phyloP scores from a whole-genome alignment of 176 grass and related monocot species.

The Poa annua region DNA sequence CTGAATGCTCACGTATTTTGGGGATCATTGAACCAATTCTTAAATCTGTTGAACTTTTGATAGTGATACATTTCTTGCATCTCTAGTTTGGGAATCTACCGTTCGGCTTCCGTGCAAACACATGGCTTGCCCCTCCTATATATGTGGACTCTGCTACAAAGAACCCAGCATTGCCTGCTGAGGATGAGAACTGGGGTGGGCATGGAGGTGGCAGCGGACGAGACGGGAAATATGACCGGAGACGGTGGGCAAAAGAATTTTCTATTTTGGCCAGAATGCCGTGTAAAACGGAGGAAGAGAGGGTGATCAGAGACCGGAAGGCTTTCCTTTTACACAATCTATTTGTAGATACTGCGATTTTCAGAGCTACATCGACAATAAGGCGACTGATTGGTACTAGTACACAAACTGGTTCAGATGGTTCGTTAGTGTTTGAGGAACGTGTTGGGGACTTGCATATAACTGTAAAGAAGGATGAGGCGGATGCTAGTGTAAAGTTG shows the following conservation, averaged over 20 bases:
- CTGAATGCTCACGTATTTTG: neutral
- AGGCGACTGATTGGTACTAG: constrained; percentile 45
- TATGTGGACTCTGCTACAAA: constrained; percentile 64
- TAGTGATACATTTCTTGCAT: constrained; percentile 30
- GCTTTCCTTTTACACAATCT: constrained; percentile 94
- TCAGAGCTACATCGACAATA: constrained; percentile 75
- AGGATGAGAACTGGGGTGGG: constrained; percentile 92
- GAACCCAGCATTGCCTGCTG: constrained; percentile 62
- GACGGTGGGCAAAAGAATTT: constrained; percentile 83
- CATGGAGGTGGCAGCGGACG: constrained; percentile 70
- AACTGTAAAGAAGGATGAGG: constrained; percentile 67
- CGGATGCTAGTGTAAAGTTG: constrained; percentile 69
- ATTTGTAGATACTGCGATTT: constrained; percentile 91
- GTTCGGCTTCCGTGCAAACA: constrained; percentile 96
- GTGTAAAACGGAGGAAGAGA: constrained; percentile 90
- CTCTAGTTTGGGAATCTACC: constrained; percentile 98
- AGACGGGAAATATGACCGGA: constrained; percentile 64
- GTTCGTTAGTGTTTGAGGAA: constrained; percentile 67
- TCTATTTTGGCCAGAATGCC: constrained; percentile 70
- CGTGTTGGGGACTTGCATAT: constrained; percentile 71
- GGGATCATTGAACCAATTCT: constrained; percentile 8
- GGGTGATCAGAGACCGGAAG: constrained; percentile 86
- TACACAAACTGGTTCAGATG: constrained; percentile 20
- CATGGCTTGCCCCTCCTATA: constrained; percentile 87
- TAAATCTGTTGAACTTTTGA: constrained; percentile 5